Conservation (phyloP, 495 filamentous ascomycete species). For the Chlorociboria aeruginascens region DNA sequence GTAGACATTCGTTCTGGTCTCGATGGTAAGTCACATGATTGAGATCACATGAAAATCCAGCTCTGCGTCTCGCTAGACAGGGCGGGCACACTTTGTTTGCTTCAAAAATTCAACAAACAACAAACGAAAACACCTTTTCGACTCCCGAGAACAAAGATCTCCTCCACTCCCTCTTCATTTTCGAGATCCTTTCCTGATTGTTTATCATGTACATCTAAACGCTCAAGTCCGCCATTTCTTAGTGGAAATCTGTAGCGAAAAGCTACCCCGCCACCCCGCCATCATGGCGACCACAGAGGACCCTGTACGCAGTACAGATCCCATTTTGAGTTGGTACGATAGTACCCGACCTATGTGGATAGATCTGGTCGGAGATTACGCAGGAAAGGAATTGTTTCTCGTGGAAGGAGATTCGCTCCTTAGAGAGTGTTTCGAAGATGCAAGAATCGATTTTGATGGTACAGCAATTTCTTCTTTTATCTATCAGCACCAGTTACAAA, state of each 20-base stretch:
- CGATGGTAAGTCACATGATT: no score
- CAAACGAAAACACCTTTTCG: no score
- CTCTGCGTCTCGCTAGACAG: no score
- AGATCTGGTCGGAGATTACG: conserved; percentile 63
- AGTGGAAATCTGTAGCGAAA: not conserved
- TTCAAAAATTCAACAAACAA: no score
- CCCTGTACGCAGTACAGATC: not conserved
- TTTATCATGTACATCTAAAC: no score
- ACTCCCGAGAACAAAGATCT: no score
- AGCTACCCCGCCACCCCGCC: not conserved
- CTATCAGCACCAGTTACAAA: not conserved
- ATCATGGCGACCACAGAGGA: conserved; percentile 5
- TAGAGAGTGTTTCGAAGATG: conserved; percentile 44
- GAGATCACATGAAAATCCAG: no score
- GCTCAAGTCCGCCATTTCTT: no score
- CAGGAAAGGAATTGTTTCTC: conserved; percentile 57
- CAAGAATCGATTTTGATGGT: conserved; percentile 48
- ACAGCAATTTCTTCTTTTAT: conserved; percentile 3
- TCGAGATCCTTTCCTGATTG: no score
- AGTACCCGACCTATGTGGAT: conserved; percentile 23
- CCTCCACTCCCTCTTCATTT: no score
- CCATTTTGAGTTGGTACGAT: conserved; percentile 16
- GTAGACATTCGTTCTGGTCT: no score
- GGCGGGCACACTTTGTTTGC: no score
- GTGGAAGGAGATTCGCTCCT: conserved; percentile 66